Base-by-base conservation (phyloP, 2,329 filamentous ascomycete species). In the Ascochyta rabiei region DNA sequence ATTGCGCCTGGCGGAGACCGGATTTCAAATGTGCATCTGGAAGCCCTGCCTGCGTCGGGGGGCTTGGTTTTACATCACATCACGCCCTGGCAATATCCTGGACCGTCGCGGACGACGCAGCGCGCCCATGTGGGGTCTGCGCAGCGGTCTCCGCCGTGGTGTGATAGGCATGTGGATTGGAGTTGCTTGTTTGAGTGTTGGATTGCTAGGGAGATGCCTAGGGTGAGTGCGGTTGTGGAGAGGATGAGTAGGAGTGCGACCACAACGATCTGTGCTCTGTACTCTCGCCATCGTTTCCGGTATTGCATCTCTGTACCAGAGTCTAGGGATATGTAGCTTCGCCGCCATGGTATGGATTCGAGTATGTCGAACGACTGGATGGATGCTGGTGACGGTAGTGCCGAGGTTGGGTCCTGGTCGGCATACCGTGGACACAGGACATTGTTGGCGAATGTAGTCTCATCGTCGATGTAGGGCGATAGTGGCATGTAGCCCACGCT, bases 331-430 rank as follows among this genome's bases (percentile, higher is more conserved):
- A 56, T 67, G 56, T 71, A 67, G 34, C 66, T 67, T 39, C 60
- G 57, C 16, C 69, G 64, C 71, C 72, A 74, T 40, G 70, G 67
- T 37, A 70, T 64, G 19, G 59, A 65, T 26, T 73, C 71, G 18
- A 72, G 56, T 34, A 72, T 62, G 45, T 74, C 71, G 49, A 75
- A 71, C 15, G 70, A 70, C 48, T 74, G 68, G 16, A 73, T 63
- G 1, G 69, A 72, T 9, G 70, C 65, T 23, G 70, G 71, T 9
- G 71, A 73, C n/a, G 69, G 68, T 12, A 71, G 72, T n/a, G 68
- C 65, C 19, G 68, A 70, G 1, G 67, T 62, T 10, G 62, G 46
- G 40, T 74, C 70, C 18, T 57, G 58, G 34, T 74, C 70, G 26
- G 69, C 69, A 57, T 74, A 73, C 41, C 66, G 68, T 9, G 70